Evolutionary conservation across 2,329 filamentous ascomycete species (phyloP).

Genomic region (Alternaria consortialis): DNA sequence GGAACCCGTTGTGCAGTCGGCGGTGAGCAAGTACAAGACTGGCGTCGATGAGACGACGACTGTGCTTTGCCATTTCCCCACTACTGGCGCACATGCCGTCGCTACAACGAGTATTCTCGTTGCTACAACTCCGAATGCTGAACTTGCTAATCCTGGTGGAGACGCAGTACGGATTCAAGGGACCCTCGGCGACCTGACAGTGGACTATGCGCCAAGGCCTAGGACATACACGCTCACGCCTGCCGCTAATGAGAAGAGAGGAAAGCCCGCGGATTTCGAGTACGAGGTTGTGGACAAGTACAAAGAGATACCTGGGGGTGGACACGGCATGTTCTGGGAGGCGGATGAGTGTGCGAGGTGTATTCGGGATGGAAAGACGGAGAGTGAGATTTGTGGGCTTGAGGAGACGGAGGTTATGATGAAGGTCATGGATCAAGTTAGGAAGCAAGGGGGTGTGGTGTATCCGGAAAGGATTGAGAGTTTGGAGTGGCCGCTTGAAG

Average conservation of each 20-base stretch:
- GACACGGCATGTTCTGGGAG: conserved; percentile 90
- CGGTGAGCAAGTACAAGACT: conserved; percentile 71
- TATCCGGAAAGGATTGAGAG: conserved; percentile 74
- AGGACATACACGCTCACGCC: conserved; percentile 69
- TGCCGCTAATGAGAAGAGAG: conserved; percentile 70
- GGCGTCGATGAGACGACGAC: conserved; percentile 80
- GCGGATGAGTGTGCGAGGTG: conserved; percentile 81
- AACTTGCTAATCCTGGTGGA: conserved; percentile 61
- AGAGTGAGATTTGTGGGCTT: conserved; percentile 70
- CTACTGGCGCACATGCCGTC: conserved; percentile 69
- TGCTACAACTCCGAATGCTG: conserved; percentile 62
- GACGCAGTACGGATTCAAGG: conserved; percentile 79
- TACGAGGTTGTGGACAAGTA: conserved; percentile 51
- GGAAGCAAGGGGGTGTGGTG: conserved; percentile 67
- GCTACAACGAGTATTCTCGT: conserved; percentile 58
- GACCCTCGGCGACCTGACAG: conserved; percentile 79
- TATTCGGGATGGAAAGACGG: conserved; percentile 78
- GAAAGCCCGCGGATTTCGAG: conserved; percentile 58
- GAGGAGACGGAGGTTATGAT: conserved; percentile 86
- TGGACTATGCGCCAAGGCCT: conserved; percentile 74
- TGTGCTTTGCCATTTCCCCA: conserved; percentile 78
- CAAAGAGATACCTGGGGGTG: conserved; percentile 62
- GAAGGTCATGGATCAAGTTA: conserved; percentile 78
- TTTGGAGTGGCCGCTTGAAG: conserved; percentile 37
- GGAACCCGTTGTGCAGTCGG: conserved; percentile 71